phyloP scores from a whole-genome alignment of 1,284 basidiomycete species.

The Mrakiaceae sp. region DNA sequence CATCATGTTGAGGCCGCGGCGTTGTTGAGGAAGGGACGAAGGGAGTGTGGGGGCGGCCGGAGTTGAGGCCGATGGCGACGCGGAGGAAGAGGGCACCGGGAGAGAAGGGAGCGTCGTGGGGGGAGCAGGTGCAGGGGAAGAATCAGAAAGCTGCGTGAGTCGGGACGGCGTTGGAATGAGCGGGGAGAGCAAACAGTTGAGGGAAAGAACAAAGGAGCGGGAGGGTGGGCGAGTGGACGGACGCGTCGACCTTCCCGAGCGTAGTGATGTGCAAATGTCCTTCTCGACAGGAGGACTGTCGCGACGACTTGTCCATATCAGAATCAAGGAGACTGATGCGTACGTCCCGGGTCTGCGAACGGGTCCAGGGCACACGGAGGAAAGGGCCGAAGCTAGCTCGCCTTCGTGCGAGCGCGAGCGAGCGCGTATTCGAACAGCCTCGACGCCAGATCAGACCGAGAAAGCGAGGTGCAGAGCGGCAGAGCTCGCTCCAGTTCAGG shows the following conservation, averaged over 20 bases:
- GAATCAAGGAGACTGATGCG: no score
- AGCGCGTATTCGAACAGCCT: no score
- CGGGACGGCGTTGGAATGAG: slow-evolving; percentile 17
- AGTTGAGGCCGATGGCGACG: slow-evolving; percentile 19
- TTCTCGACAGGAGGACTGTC: no score
- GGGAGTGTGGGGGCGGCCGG: slow-evolving; percentile 21
- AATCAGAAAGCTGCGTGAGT: slow-evolving; percentile 14
- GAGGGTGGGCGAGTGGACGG: neutral
- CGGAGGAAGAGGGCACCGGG: slow-evolving; percentile 17
- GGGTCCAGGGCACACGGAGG: neutral
- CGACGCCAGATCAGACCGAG: no score
- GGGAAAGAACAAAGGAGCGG: neutral
- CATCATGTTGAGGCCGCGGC: neutral
- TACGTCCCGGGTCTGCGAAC: no score
- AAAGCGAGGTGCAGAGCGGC: no score
- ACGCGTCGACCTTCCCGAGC: neutral
- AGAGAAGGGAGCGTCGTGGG: slow-evolving; percentile 6
- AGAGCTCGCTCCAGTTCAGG: no score
- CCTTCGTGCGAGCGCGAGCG: no score
- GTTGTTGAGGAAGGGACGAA: slow-evolving; percentile 15
- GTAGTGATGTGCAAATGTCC: neutral
- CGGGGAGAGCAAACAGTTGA: slow-evolving; percentile 18
- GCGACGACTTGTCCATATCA: no score
- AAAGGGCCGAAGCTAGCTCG: no score
- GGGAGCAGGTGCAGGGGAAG: slow-evolving; percentile 16